These are phyloP conservation scores for Coemansia sp. DNA, from an alignment of 192 early-diverging fungal species.

Conservation along the genomic window DNA sequence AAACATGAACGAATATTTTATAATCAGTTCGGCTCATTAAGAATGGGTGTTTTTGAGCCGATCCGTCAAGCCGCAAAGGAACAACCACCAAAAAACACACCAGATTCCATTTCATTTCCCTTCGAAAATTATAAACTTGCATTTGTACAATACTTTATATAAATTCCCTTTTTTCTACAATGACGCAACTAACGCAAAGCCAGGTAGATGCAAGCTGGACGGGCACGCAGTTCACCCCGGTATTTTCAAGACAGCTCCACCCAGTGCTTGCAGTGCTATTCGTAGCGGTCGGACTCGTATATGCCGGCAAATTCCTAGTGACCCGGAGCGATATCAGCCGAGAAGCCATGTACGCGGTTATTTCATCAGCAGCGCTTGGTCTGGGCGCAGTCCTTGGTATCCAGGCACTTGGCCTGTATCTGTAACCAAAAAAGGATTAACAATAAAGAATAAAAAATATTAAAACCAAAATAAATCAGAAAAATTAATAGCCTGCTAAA, in stretches of 20 bases:
- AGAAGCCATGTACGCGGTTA: constrained; percentile 32
- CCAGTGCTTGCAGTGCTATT: constrained; percentile 31
- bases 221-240: constrained; percentile 31
- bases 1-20: background rate
- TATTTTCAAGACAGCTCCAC: constrained; percentile 30
- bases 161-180: background rate
- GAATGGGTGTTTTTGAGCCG: background rate
- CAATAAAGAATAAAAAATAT: background rate
- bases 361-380: constrained; percentile 39
- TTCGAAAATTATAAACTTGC: too few species aligned
- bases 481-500: too few species aligned
- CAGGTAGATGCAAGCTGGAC: constrained; percentile 35
- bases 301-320: constrained; percentile 40
- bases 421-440: constrained; percentile 8
- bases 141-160: background rate
- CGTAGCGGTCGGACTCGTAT: constrained; percentile 30
- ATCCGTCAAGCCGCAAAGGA: too few species aligned
- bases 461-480: background rate
- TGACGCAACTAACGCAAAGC: constrained; percentile 3
- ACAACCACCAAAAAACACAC: too few species aligned
- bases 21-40: background rate
- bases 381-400: constrained; percentile 36
- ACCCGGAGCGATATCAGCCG: constrained; percentile 19
- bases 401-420: constrained; percentile 39
- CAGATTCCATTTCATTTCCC: too few species aligned